Conservation (phyloP, 345 rosid genomes). For the Citrus sp. region DNA sequence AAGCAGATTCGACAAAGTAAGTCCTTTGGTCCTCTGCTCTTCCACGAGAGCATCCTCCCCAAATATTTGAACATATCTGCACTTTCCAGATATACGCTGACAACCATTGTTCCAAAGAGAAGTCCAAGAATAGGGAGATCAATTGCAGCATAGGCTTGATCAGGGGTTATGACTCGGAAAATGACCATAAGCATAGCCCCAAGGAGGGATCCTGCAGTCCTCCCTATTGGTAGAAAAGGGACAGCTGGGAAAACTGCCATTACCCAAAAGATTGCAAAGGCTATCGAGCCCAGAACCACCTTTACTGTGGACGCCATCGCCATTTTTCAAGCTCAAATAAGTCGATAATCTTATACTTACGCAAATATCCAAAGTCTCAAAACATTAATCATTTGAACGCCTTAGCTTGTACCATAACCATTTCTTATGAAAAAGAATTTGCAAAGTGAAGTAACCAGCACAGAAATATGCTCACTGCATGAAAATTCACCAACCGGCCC, state of each 20-base stretch:
- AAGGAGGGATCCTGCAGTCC: constrained; percentile 84
- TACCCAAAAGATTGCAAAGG: constrained; percentile 77
- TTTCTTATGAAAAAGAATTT: not conserved
- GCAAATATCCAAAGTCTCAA: not conserved
- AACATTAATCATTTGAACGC: not conserved
- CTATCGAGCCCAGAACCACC: constrained; percentile 59
- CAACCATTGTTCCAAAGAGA: constrained; percentile 89
- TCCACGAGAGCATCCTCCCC: constrained; percentile 69
- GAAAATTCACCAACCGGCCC: not conserved
- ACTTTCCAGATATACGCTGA: constrained; percentile 71
- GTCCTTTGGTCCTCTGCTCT: constrained; percentile 70
- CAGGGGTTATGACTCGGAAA: constrained; percentile 61
- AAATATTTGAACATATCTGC: constrained; percentile 80
- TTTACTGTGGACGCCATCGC: constrained; percentile 51
- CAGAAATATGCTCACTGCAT: not conserved
- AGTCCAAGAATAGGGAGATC: constrained; percentile 85
- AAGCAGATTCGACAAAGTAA: constrained; percentile 63
- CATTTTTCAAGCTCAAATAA: constrained; percentile 30
- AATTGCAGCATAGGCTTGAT: constrained; percentile 75
- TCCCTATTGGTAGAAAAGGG: constrained; percentile 73
- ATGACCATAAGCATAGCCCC: constrained; percentile 90
- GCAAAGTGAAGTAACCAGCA: not conserved
- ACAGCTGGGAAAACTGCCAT: constrained; percentile 82
- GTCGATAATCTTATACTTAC: not conserved
- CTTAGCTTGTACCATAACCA: not conserved